Evolutionary conservation across 371 early-diverging fungal species (phyloP).

Genomic region (Entomophthora muscae): DNA sequence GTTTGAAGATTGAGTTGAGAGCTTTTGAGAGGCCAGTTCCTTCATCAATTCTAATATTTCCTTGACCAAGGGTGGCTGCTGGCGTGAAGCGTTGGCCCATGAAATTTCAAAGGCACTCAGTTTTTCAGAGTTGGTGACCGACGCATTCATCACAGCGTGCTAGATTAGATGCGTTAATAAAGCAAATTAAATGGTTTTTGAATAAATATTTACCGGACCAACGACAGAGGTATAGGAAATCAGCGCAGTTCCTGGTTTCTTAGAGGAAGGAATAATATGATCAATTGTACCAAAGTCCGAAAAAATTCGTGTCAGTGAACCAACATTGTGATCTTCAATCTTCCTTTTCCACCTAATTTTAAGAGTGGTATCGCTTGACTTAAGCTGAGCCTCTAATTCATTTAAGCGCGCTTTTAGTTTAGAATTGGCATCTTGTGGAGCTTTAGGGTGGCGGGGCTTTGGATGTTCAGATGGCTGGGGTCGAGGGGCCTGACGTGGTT

Average conservation of each 20-base stretch:
- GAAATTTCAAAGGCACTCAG: neutral
- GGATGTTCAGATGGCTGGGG: neutral
- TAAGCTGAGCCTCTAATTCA: neutral
- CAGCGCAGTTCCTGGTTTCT: neutral
- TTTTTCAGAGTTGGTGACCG: neutral
- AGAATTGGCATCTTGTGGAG: neutral
- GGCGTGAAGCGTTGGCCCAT: neutral
- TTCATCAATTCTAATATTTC: neutral
- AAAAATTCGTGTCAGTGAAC: neutral
- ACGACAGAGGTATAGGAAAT: neutral
- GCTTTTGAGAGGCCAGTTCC: neutral
- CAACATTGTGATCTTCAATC: neutral
- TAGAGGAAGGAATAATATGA: neutral
- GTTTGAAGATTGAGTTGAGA: neutral
- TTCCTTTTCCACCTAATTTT: constrained; percentile 2
- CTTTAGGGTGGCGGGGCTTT: neutral
- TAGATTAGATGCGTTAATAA: neutral
- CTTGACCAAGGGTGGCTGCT: neutral
- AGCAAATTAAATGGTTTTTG: neutral
- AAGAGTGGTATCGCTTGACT: neutral
- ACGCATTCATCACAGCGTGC: neutral
- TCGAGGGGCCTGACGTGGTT: neutral
- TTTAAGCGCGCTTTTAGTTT: neutral
- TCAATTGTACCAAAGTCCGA: neutral
- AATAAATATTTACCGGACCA: neutral